Evolutionary conservation across 805 yeast genomes (phyloP), one percentile per base, ranked within the genome.

Genomic region (Cyberlindnera xylosilytica): DNA sequence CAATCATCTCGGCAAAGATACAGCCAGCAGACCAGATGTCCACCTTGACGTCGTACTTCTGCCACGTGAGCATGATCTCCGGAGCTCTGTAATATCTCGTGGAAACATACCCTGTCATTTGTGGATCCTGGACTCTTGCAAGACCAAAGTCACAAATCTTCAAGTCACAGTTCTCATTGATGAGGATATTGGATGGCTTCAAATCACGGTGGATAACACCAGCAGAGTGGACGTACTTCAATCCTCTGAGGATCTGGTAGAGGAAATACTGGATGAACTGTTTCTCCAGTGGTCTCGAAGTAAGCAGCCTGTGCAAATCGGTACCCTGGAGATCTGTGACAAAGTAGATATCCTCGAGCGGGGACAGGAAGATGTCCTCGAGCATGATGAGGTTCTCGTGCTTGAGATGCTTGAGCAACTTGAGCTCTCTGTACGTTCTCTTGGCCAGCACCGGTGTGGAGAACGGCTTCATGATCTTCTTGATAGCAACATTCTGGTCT

Each of bases 21-120:
- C 99, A 91, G 18, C 97, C 99, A 10, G 95, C 96, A 18, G 95
- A 84, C 99, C 99, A 91, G 56, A 91, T 87, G 65, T 91, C 99
- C 29, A 91, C 98, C 66, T 90, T 97, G 8, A 87, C 83, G 59
- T 90, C 97, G 66, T 91, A 91, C 61, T 91, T 88, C 64, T 91
- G 99, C 98, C 98, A 91, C 20, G 97, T 89, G 51, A 91, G 76
- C 99, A 91, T 91, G 65, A 91, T 91, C 63, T 91, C 99, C 2
- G 99, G 99, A 0, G 98, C 99, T 49, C 99, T 78, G 66, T 91
- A 91, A 70, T 89, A 91, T 58, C 99, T 68, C 4, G 99, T 91
- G 5, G 95, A 84, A 15, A 91, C 99, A 63, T 91, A 91, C 9
- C 98, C 99, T 1, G 98, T 91, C 99, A 91, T 91, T 64, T 91